These are phyloP conservation scores for Apiotrichum akiyoshidainum DNA, from an alignment of 1,284 basidiomycete genomes.

Conservation along the genomic window DNA sequence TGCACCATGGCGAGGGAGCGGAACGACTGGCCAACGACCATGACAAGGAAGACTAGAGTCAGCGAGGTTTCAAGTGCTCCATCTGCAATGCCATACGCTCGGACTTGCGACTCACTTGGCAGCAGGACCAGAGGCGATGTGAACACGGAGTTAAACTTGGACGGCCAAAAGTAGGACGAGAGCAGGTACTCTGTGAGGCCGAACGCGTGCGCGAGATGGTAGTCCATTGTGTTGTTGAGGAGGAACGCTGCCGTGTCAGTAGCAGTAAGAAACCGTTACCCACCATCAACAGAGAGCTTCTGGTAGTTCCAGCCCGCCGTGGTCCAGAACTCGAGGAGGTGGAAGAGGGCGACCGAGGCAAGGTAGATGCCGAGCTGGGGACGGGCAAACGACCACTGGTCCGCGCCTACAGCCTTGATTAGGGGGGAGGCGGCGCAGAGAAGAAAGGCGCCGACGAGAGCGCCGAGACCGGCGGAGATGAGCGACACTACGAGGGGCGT, in stretches of 20 bases:
- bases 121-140: conserved; percentile 48
- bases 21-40: conserved; percentile 69
- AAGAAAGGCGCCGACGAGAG: conserved; percentile 43
- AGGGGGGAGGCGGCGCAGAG: conserved; percentile 55
- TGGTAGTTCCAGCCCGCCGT: conserved; percentile 93
- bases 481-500: conserved; percentile 70
- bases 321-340: conserved; percentile 90
- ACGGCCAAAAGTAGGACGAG: conserved; percentile 61
- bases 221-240: conserved; percentile 81
- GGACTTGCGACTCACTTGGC: conserved; percentile 15
- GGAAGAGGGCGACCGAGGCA: conserved; percentile 77
- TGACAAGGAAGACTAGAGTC: conserved; percentile 48
- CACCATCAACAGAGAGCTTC: conserved; percentile 89
- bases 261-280: conserved; percentile 41
- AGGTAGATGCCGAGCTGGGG: conserved; percentile 78
- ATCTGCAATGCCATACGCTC: neutral
- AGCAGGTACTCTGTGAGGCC: conserved; percentile 79
- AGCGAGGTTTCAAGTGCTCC: neutral
- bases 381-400: conserved; percentile 62
- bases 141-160: conserved; percentile 28
- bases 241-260: conserved; percentile 68
- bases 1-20: conserved; percentile 94
- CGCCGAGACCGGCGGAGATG: conserved; percentile 72
- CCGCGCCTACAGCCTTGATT: conserved; percentile 17
- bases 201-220: conserved; percentile 77